phyloP scores from a whole-genome alignment of 164 flowering plant species.

The Vitis labrusca region DNA sequence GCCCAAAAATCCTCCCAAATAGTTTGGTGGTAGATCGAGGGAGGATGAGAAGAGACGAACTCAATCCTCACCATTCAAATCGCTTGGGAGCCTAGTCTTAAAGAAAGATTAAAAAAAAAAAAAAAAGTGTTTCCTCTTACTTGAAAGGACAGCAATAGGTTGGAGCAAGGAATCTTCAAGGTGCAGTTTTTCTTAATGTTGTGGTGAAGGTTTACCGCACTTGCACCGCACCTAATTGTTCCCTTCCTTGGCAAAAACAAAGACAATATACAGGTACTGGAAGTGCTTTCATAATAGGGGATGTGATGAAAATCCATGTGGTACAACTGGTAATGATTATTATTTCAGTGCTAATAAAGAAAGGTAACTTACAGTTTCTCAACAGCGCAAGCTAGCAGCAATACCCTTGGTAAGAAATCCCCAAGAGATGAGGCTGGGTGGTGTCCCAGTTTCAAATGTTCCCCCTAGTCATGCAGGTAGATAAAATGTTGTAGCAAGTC shows the following conservation, averaged over 20 bases:
- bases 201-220: slow-evolving; percentile 99
- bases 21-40: slow-evolving; percentile 29
- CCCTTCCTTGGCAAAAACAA: slow-evolving; percentile 98
- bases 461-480: slow-evolving; percentile 41
- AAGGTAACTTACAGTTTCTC: slow-evolving; percentile 34
- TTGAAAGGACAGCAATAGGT: slow-evolving; percentile 54
- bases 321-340: slow-evolving; percentile 54
- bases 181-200: slow-evolving; percentile 75
- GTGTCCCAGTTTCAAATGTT: slow-evolving; percentile 36
- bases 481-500: slow-evolving; percentile 35
- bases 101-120: slow-evolving; percentile 60
- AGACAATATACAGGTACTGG: slow-evolving; percentile 94
- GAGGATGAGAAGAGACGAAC: slow-evolving; percentile 37
- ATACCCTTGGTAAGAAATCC: slow-evolving; percentile 53
- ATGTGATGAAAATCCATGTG: slow-evolving; percentile 53
- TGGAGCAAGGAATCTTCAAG: slow-evolving; percentile 66
- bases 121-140: slow-evolving; percentile 30
- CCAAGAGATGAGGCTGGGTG: slow-evolving; percentile 54
- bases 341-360: slow-evolving; percentile 39
- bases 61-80: slow-evolving; percentile 44
- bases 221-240: slow-evolving; percentile 91
- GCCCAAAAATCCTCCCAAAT: slow-evolving; percentile 2
- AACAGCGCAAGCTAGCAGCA: slow-evolving; percentile 54
- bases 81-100: slow-evolving; percentile 40
- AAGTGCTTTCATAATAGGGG: slow-evolving; percentile 96